These are phyloP conservation scores for Ogataea methylovora DNA, from an alignment of 805 yeast genomes.

Conservation along the genomic window DNA sequence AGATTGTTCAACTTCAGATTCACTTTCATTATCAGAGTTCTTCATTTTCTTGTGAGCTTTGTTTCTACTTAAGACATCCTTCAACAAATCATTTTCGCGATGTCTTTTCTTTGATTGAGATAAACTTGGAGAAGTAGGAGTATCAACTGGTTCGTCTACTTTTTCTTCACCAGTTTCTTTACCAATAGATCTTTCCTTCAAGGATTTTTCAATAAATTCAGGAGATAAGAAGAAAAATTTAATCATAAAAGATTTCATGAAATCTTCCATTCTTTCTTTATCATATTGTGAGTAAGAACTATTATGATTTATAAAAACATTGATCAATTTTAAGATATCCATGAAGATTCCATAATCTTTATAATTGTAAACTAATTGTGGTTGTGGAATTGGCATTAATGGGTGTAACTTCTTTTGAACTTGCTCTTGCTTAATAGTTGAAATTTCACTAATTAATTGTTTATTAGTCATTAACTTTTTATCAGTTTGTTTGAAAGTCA, in stretches of 20 bases:
- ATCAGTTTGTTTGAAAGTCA: slow-evolving; percentile 95
- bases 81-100: slow-evolving; percentile 49
- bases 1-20: slow-evolving; percentile 9
- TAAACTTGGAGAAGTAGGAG: slow-evolving; percentile 10
- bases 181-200: slow-evolving; percentile 26
- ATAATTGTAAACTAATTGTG: slow-evolving; percentile 51
- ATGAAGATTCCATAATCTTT: slow-evolving; percentile 59
- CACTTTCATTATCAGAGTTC: slow-evolving; percentile 2
- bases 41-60: slow-evolving; percentile 26
- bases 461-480: slow-evolving; percentile 86
- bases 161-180: slow-evolving; percentile 7
- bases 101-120: slow-evolving; percentile 36
- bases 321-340: slow-evolving; percentile 66
- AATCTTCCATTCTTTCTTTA: slow-evolving; percentile 66
- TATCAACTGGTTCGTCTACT: slow-evolving; percentile 1
- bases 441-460: slow-evolving; percentile 83
- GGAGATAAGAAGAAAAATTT: slow-evolving; percentile 61
- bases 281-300: slow-evolving; percentile 76
- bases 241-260: slow-evolving; percentile 62
- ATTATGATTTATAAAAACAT: slow-evolving; percentile 57
- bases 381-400: slow-evolving; percentile 78
- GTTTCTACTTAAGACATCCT: slow-evolving; percentile 51
- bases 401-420: slow-evolving; percentile 81
- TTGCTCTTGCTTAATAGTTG: slow-evolving; percentile 88
- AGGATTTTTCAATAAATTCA: slow-evolving; percentile 36